phyloP scores from a whole-genome alignment of 1,139 yeast species.

The Pneumocystis murina region DNA sequence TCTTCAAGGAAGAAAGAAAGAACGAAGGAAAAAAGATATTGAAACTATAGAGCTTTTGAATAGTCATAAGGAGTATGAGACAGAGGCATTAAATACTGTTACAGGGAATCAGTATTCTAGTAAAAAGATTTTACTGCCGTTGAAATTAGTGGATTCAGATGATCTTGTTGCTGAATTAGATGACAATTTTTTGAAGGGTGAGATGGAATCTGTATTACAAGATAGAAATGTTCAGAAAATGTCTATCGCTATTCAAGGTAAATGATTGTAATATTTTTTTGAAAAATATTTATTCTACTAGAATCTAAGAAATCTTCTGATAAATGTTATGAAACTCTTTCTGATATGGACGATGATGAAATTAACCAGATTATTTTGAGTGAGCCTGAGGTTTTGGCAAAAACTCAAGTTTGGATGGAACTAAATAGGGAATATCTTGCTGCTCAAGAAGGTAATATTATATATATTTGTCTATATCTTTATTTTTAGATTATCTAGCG shows the following conservation, averaged over 20 bases:
- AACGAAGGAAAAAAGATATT: slow-evolving; percentile 25
- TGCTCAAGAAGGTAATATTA: slow-evolving; percentile 49
- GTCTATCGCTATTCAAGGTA: slow-evolving; percentile 12
- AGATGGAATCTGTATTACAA: slow-evolving; percentile 17
- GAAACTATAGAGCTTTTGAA: slow-evolving; percentile 16
- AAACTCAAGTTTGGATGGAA: slow-evolving; percentile 77
- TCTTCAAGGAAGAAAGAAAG: slow-evolving; percentile 33
- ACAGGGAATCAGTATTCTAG: neutral
- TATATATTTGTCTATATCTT: neutral
- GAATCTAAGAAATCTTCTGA: neutral
- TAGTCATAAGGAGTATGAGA: slow-evolving; percentile 13
- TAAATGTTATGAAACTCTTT: slow-evolving; percentile 27
- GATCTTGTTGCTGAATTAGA: slow-evolving; percentile 7
- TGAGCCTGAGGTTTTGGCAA: slow-evolving; percentile 50
- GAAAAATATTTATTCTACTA: neutral
- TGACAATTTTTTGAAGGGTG: slow-evolving; percentile 3
- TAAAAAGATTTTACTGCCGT: neutral
- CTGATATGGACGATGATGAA: slow-evolving; percentile 75
- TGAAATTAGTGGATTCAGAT: neutral
- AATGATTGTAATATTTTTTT: slow-evolving; percentile 12
- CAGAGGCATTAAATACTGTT: slow-evolving; percentile 14
- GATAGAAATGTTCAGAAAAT: slow-evolving; percentile 18
- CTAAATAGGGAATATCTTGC: slow-evolving; percentile 71
- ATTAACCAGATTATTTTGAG: slow-evolving; percentile 43
- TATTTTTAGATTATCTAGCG: slow-evolving; percentile 1